phyloP scores from a whole-genome alignment of 2,329 filamentous ascomycete species.

The Colletotrichum camelliae region DNA sequence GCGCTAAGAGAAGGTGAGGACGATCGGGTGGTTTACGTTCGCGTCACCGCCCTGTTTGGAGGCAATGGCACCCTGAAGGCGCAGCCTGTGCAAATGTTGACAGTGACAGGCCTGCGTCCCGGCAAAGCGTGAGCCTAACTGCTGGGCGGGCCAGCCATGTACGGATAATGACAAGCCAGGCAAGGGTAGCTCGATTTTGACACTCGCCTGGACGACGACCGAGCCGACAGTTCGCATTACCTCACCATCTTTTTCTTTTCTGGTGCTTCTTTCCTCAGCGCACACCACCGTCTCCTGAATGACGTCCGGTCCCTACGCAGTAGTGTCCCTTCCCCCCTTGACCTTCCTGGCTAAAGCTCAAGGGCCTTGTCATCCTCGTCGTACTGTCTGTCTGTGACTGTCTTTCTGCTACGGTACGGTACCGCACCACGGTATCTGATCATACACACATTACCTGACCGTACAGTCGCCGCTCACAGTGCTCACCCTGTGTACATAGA shows the following conservation, averaged over 20 bases:
- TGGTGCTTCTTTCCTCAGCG: neutral
- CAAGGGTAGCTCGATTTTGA: conserved; percentile 9
- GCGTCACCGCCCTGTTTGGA: conserved; percentile 18
- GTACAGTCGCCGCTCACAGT: conserved; percentile 11
- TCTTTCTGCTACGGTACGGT: neutral
- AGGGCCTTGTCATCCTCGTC: neutral
- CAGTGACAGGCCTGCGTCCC: neutral
- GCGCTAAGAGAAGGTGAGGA: neutral
- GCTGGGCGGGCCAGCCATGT: neutral
- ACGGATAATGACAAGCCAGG: neutral
- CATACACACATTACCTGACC: neutral
- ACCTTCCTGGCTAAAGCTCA: neutral
- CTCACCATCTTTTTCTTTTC: conserved; percentile 2
- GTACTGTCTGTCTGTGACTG: neutral
- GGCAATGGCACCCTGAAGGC: neutral
- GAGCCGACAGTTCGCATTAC: conserved; percentile 19
- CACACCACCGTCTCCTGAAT: conserved; percentile 17
- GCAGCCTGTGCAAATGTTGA: conserved; percentile 6
- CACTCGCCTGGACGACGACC: conserved; percentile 16
- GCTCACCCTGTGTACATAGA: conserved; percentile 1
- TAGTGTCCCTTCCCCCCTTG: neutral
- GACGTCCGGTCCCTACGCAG: neutral
- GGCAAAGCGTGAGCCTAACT: neutral
- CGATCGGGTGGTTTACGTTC: neutral
- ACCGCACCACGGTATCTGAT: neutral